A percentile compares a stretch with the other conserved stretches of the same genome.
Evolutionary conservation across 2,329 filamentous ascomycete genomes (phyloP).

Genomic region (Corniculantispora saksenae): DNA sequence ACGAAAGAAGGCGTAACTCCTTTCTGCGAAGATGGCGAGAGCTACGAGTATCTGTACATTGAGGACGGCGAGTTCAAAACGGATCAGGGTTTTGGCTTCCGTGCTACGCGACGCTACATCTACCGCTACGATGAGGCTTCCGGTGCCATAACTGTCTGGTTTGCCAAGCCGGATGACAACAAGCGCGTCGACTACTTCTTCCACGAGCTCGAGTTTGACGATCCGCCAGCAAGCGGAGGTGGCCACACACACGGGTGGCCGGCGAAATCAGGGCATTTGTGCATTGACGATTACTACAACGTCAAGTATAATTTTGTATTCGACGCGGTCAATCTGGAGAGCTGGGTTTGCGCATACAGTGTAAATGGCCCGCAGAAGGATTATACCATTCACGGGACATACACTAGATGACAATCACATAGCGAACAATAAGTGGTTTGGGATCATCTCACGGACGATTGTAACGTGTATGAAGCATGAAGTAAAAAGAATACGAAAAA

Average conservation of each 20-base stretch:
- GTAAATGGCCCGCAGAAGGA: constrained; percentile 75
- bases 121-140: constrained; percentile 66
- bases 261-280: constrained; percentile 69
- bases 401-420: constrained; percentile 33
- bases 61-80: constrained; percentile 67
- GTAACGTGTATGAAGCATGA: background rate
- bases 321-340: constrained; percentile 54
- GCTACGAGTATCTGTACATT: constrained; percentile 66
- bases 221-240: constrained; percentile 33
- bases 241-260: constrained; percentile 51
- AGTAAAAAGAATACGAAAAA: background rate
- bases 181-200: constrained; percentile 71
- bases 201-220: constrained; percentile 67
- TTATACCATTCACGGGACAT: constrained; percentile 61
- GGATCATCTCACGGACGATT: too few relatives aligned
- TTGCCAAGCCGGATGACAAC: constrained; percentile 64
- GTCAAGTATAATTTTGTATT: constrained; percentile 69
- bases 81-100: constrained; percentile 56
- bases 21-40: constrained; percentile 29
- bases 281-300: constrained; percentile 70
- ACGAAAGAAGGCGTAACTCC: constrained; percentile 20
- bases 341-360: constrained; percentile 63
- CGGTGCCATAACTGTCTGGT: constrained; percentile 72
- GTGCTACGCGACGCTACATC: constrained; percentile 66
- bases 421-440: too few relatives aligned